Evolutionary conservation across 2,329 filamentous ascomycete genomes (phyloP).

Genomic region (Ophiostoma australiae): DNA sequence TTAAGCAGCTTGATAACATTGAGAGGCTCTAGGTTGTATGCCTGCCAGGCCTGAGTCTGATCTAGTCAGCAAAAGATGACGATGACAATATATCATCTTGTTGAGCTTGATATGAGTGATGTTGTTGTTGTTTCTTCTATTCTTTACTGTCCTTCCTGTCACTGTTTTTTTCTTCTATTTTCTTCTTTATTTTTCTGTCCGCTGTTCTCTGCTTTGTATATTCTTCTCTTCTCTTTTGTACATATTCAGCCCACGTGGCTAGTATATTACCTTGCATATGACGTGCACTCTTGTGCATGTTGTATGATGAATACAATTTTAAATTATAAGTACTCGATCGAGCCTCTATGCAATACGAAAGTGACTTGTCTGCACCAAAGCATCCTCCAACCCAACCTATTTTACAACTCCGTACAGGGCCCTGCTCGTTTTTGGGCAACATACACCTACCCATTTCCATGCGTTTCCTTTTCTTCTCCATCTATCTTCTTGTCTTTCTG

Average conservation of each 20-base stretch:
- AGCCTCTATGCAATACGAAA: no score
- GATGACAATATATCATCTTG: neutral
- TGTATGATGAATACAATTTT: neutral
- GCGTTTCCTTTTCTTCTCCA: neutral
- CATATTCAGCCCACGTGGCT: conserved; percentile 3
- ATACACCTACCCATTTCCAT: neutral
- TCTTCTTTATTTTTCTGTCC: neutral
- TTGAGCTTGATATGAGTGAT: neutral
- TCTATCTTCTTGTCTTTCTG: neutral
- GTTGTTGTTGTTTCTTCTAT: neutral
- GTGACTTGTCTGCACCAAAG: no score
- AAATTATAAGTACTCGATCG: neutral
- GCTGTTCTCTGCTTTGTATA: neutral
- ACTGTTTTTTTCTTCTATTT: neutral
- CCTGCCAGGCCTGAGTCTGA: neutral
- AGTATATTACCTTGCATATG: conserved; percentile 9
- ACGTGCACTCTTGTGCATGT: neutral
- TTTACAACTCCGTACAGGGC: no score
- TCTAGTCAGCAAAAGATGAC: neutral
- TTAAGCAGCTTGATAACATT: neutral
- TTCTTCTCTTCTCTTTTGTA: conserved; percentile 1
- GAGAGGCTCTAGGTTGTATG: neutral
- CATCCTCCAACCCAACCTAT: no score
- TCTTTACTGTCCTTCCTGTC: neutral
- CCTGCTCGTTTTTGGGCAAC: neutral